Evolutionary conservation across 2,329 filamentous ascomycete species (phyloP).

Genomic region (Metarhizium sp.): DNA sequence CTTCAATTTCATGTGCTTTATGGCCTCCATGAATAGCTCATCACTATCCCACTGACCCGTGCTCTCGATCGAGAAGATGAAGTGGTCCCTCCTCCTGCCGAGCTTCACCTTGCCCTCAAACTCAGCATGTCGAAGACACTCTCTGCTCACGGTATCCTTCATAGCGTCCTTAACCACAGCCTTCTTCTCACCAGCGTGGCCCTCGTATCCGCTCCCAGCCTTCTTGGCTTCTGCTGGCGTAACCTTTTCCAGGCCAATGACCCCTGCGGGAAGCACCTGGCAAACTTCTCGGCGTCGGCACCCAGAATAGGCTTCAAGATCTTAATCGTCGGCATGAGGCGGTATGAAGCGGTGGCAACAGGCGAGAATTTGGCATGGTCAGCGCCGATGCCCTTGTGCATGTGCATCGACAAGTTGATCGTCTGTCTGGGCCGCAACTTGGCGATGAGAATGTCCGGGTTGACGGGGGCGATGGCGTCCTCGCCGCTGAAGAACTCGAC

Average conservation of each 20-base stretch:
- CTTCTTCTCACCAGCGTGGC: conserved; percentile 70
- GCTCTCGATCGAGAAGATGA: conserved; percentile 94
- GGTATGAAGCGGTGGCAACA: conserved; percentile 88
- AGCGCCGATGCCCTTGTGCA: conserved; percentile 85
- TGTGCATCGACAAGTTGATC: conserved; percentile 82
- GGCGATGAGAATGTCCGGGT: conserved; percentile 88
- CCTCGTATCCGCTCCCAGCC: conserved; percentile 57
- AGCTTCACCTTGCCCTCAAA: conserved; percentile 95
- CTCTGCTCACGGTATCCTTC: conserved; percentile 90
- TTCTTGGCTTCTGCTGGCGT: conserved; percentile 54
- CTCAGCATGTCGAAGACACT: conserved; percentile 83
- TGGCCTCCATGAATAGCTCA: conserved; percentile 81
- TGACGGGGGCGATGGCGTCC: conserved; percentile 62
- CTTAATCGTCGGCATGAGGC: conserved; percentile 77
- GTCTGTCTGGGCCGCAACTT: conserved; percentile 88
- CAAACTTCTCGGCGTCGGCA: conserved; percentile 79
- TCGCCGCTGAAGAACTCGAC: conserved; percentile 57
- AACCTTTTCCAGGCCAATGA: conserved; percentile 71
- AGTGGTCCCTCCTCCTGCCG: conserved; percentile 84
- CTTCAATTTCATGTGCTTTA: conserved; percentile 80
- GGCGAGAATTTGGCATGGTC: conserved; percentile 98
- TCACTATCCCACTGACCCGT: conserved; percentile 93
- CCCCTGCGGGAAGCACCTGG: conserved; percentile 77
- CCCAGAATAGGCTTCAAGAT: conserved; percentile 81
- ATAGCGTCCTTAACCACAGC: conserved; percentile 83